These are phyloP conservation scores for Agapanthus africanus DNA, from an alignment of 106 monocot species.

Conservation along the genomic window DNA sequence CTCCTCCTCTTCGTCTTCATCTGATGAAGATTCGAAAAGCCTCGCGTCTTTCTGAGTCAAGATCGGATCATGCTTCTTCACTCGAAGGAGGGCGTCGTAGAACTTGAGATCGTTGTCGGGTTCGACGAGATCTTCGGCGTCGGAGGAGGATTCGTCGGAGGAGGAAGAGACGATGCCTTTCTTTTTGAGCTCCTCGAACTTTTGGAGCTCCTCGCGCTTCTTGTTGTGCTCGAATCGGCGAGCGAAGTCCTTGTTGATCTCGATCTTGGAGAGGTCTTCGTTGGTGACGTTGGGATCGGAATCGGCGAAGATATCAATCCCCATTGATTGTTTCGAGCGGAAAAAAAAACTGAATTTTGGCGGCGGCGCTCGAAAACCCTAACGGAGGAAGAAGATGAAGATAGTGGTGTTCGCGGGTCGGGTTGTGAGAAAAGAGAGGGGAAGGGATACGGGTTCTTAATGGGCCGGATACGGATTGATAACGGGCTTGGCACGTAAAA, in stretches of 20 bases:
- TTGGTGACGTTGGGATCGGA: conserved; percentile 13
- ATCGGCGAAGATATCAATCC: conserved; percentile 27
- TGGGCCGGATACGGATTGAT: no score
- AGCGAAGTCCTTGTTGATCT: conserved; percentile 72
- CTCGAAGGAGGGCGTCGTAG: conserved; percentile 45
- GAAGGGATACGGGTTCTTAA: no score
- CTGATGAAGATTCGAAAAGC: conserved; percentile 40
- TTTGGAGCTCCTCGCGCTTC: conserved; percentile 67
- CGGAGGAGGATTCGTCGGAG: conserved; percentile 16
- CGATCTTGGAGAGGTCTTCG: conserved; percentile 40
- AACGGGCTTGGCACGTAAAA: no score
- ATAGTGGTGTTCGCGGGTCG: not conserved
- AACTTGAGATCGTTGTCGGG: conserved; percentile 46
- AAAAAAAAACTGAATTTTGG: no score
- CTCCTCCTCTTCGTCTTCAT: conserved; percentile 26
- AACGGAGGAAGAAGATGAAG: not conserved
- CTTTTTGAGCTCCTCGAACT: conserved; percentile 60
- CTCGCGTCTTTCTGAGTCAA: conserved; percentile 45
- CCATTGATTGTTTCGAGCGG: no score
- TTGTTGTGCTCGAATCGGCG: conserved; percentile 93
- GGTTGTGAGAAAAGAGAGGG: no score
- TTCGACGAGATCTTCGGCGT: conserved; percentile 24
- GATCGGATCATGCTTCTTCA: conserved; percentile 57
- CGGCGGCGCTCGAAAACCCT: no score
- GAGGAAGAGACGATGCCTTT: conserved; percentile 21